phyloP scores from a whole-genome alignment of 1,139 yeast genomes.

The Tardiomyces depauwii region DNA sequence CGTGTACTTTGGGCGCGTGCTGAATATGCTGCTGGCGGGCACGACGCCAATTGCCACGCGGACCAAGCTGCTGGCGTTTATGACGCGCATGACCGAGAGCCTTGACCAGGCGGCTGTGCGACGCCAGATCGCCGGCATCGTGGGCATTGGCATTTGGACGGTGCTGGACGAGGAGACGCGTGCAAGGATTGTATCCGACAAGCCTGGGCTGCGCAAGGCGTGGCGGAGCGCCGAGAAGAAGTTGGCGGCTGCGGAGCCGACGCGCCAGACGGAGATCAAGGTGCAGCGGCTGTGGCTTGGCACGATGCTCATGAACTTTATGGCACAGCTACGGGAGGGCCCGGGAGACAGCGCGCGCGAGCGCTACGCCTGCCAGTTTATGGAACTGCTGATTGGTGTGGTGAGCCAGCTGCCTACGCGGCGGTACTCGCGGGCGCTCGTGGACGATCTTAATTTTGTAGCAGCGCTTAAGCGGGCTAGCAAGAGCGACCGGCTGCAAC shows the following conservation, averaged over 20 bases:
- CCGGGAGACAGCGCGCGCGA: neutral
- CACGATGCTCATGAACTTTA: conserved; percentile 10
- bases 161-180: conserved; percentile 15
- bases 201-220: conserved; percentile 14
- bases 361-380: conserved; percentile 7
- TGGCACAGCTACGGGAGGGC: conserved; percentile 1
- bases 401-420: conserved; percentile 36
- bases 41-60: conserved; percentile 1
- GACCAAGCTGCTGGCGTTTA: conserved; percentile 15
- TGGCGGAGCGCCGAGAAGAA: conserved; percentile 19
- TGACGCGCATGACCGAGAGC: conserved; percentile 17
- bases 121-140: conserved; percentile 25
- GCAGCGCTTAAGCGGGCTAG: conserved; percentile 6
- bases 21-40: neutral
- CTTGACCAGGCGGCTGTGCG: conserved; percentile 18
- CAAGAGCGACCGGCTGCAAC: conserved; percentile 3
- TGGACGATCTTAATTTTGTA: conserved; percentile 22
- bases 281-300: conserved; percentile 18
- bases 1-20: neutral
- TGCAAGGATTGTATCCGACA: conserved; percentile 11
- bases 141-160: conserved; percentile 31
- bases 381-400: conserved; percentile 23
- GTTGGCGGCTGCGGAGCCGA: conserved; percentile 10
- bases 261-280: conserved; percentile 5
- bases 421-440: conserved; percentile 25